Evolutionary conservation across 1,139 yeast species (phyloP), one percentile per base, ranked within the genome.

Genomic region (Kodamaea suecica): DNA sequence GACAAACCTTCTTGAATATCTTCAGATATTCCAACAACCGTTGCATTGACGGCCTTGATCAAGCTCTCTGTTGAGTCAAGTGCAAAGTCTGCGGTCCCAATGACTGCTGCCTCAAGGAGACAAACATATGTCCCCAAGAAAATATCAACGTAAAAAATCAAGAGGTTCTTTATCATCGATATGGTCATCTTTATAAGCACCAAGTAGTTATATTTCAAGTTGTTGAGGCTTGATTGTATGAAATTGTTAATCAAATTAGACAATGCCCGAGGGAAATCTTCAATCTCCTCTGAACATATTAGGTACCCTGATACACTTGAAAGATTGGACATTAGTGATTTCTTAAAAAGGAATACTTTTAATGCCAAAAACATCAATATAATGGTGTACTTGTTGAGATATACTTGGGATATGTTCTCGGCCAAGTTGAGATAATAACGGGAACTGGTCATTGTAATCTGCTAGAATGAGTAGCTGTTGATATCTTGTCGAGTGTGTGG

Each of bases 81-180:
- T 0, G 95, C 95, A 27, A 79, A 77, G 43, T 78, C 79, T 1
- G 83, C 82, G 0, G 86, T 72, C 2, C 92, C 86, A 45, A 77
- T 79, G 6, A 88, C 64, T 0, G 90, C 75, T 4, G 94, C 81
- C 0, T 84, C 78, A 5, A 87, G 57, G 16, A 92, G 63, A 59
- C 98, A 92, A 0, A 85, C 80, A 57, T 84, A 85, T 0, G 97
- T 90, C 0, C 97, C 97, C 6, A 88, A 59, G 34, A 84, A 73
- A 43, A 90, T 50, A 28, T 86, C 88, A 12, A 92, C 59, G 16
- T 78, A 66, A 51, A 92, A 88, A 8, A 77, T 50, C 0, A 85
- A 55, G 24, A 88, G 45, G 30, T 73, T 69, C 46, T 84, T 81
- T 10, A 81, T 62, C 0, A 80, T 80, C 0, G 76, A 68, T 0